phyloP scores from a whole-genome alignment of 352 stramenopile genomes.

The Globisporangium heterothallicum region DNA sequence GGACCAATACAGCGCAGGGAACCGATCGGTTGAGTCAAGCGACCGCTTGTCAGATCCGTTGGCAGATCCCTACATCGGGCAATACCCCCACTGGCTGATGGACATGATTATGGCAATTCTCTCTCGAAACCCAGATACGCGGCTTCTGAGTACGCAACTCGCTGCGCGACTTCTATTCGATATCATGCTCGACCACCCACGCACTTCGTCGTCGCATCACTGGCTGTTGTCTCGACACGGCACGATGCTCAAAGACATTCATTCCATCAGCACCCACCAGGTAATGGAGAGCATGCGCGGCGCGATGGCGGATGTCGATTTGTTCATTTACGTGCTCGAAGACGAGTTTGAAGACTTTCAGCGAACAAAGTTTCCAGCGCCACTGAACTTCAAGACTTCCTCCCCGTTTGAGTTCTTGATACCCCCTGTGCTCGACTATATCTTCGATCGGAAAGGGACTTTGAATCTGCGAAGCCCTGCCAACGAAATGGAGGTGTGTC shows the following conservation, averaged over 20 bases:
- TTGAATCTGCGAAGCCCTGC: constrained; percentile 41
- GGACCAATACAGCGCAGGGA: background rate
- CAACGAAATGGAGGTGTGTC: constrained; percentile 70
- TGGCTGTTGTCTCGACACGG: constrained; percentile 24
- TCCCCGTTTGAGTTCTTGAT: constrained; percentile 69
- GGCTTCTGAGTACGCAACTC: constrained; percentile 53
- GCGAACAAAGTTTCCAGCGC: constrained; percentile 36
- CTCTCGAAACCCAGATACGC: constrained; percentile 36
- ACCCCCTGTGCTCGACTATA: constrained; percentile 20
- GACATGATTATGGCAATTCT: constrained; percentile 40
- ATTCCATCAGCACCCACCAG: constrained; percentile 60
- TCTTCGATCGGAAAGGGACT: constrained; percentile 22
- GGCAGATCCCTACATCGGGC: constrained; percentile 4
- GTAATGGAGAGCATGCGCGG: constrained; percentile 85
- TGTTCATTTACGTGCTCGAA: constrained; percentile 80
- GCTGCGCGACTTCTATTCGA: constrained; percentile 50
- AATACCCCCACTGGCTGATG: constrained; percentile 52
- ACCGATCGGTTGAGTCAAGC: background rate
- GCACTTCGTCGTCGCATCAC: constrained; percentile 7
- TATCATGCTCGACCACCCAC: constrained; percentile 34
- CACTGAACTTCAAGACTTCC: constrained; percentile 51
- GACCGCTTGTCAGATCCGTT: background rate
- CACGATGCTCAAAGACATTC: constrained; percentile 38
- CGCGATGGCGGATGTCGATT: constrained; percentile 66
- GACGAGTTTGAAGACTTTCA: constrained; percentile 57